A percentile compares a stretch with the other conserved stretches of the same genome.
Evolutionary conservation across 2,329 filamentous ascomycete genomes (phyloP).

Genomic region (Dendrostoma leiphaemia): DNA sequence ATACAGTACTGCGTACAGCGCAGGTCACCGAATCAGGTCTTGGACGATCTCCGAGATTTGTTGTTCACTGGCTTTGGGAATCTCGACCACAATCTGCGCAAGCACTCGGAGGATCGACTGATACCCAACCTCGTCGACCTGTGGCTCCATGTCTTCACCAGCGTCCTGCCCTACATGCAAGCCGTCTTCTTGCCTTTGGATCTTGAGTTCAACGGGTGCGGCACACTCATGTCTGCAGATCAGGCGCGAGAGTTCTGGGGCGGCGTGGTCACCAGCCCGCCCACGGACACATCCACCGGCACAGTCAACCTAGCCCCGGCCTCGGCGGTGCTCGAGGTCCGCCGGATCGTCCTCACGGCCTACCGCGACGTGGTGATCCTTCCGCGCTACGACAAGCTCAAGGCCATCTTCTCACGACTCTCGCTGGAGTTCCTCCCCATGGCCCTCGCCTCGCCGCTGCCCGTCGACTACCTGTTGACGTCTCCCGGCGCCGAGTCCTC

Average conservation of each 20-base stretch:
- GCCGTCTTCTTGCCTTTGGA: conserved; percentile 92
- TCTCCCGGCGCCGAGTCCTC: conserved; percentile 47
- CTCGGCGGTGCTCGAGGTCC: conserved; percentile 70
- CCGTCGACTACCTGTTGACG: conserved; percentile 42
- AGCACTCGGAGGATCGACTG: conserved; percentile 80
- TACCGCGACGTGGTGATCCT: conserved; percentile 89
- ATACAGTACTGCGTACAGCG: conserved; percentile 76
- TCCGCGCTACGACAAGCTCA: conserved; percentile 83
- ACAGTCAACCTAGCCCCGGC: conserved; percentile 43
- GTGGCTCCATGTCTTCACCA: conserved; percentile 91
- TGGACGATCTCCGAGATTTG: conserved; percentile 75
- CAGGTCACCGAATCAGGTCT: conserved; percentile 65
- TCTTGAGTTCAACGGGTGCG: conserved; percentile 84
- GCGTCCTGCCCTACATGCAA: conserved; percentile 88
- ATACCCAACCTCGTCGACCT: conserved; percentile 88
- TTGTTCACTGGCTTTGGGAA: conserved; percentile 80
- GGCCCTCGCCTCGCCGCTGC: conserved; percentile 52
- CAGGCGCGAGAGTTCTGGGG: conserved; percentile 92
- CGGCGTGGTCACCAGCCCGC: conserved; percentile 49
- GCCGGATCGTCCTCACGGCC: conserved; percentile 81
- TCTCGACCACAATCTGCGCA: conserved; percentile 77
- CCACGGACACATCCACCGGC: conserved; percentile 24
- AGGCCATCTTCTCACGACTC: conserved; percentile 84
- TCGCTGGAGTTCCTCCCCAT: conserved; percentile 74
- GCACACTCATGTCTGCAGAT: conserved; percentile 71